Percentiles rank a stretch among this genome's conserved stretches.
Conservation (phyloP, 257 asterid genomes). For the Plantago major region DNA sequence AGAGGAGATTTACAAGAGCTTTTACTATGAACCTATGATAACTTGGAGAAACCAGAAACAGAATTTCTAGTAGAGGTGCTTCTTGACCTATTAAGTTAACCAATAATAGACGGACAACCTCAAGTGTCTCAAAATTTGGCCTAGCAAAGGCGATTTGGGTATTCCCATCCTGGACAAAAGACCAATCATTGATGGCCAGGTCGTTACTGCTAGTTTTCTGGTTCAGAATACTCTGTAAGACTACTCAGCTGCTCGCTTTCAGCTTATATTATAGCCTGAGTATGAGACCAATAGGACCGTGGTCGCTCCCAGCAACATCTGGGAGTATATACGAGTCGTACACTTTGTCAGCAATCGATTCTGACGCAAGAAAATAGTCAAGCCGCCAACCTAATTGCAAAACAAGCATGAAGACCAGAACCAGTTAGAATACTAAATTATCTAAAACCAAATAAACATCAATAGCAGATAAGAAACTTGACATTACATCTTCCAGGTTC, state of each 20-base stretch:
- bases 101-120: background rate
- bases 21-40: background rate
- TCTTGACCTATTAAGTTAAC: too few relatives aligned
- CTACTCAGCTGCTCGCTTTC: background rate
- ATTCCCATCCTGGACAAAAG: slow-evolving; percentile 8
- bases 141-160: background rate
- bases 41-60: background rate
- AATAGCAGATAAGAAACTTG: background rate
- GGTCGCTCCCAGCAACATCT: slow-evolving; percentile 86
- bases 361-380: slow-evolving; percentile 87
- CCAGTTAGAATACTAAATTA: background rate
- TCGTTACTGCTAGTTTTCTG: background rate
- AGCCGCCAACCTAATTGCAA: slow-evolving; percentile 82
- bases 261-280: slow-evolving; percentile 54
- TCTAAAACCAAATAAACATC: background rate
- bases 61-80: background rate
- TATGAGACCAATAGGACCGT: slow-evolving; percentile 80
- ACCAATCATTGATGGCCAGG: background rate
- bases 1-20: too few relatives aligned
- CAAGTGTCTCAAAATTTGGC: background rate
- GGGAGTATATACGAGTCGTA: slow-evolving; percentile 88
- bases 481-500: too few relatives aligned
- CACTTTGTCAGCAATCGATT: slow-evolving; percentile 58
- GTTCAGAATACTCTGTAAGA: background rate
- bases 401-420: background rate